Evolutionary conservation across 345 rosid species (phyloP).

Genomic region (Brassica cretica): DNA sequence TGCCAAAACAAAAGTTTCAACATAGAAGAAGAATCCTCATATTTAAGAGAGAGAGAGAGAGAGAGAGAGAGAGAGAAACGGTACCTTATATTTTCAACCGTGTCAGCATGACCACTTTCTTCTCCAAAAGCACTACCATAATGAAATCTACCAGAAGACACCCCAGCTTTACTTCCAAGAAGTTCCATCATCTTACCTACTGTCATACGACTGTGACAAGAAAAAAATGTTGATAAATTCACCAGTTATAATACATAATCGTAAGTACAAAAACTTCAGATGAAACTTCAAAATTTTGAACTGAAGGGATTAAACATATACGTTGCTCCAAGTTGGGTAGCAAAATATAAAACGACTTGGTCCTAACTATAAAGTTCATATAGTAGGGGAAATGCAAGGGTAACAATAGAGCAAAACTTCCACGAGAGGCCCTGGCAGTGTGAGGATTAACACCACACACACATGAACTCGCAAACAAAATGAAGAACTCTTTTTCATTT

Average conservation of each 20-base stretch:
- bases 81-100: constrained; percentile 77
- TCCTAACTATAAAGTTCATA: background rate
- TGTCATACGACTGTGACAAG: constrained; percentile 83
- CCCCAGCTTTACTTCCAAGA: constrained; percentile 94
- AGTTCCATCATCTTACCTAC: constrained; percentile 99
- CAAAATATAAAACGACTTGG: background rate
- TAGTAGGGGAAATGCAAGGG: background rate
- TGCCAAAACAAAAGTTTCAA: constrained; percentile 16
- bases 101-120: constrained; percentile 93
- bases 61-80: background rate
- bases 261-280: constrained; percentile 3
- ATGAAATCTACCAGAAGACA: constrained; percentile 77
- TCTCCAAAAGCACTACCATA: constrained; percentile 99
- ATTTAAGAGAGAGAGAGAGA: background rate
- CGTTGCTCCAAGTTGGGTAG: constrained; percentile 2
- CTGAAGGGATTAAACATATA: background rate
- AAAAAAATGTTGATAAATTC: constrained; percentile 7
- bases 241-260: constrained; percentile 5
- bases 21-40: background rate
- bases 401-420: background rate
- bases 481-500: background rate
- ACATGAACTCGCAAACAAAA: background rate
- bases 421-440: background rate
- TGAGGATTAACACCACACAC: constrained; percentile 10
- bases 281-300: constrained; percentile 1